These are phyloP conservation scores for Lichtheimia ornata DNA, from an alignment of 371 early-diverging fungal genomes.

Conservation along the genomic window DNA sequence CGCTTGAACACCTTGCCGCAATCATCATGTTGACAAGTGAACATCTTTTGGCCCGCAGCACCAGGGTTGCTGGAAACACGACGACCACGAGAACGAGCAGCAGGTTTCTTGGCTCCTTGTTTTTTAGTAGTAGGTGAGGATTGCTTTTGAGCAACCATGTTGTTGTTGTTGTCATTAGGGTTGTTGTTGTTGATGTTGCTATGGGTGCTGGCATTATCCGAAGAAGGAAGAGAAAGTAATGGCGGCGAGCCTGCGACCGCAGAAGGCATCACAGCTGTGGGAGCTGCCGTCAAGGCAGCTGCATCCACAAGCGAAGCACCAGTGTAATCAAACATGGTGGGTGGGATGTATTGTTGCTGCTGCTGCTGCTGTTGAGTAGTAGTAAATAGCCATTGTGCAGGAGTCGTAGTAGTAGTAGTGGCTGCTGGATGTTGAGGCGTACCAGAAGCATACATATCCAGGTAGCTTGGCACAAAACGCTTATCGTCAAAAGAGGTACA, in stretches of 20 bases:
- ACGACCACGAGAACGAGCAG: slow-evolving; percentile 44
- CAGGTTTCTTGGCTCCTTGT: slow-evolving; percentile 3
- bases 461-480: neutral
- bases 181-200: slow-evolving; percentile 8
- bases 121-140: neutral
- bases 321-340: slow-evolving; percentile 2
- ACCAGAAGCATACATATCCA: neutral
- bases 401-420: neutral
- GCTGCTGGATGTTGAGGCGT: neutral
- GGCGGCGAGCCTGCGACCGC: slow-evolving; percentile 4
- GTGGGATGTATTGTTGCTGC: neutral
- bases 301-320: slow-evolving; percentile 17
- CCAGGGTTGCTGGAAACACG: slow-evolving; percentile 42
- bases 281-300: slow-evolving; percentile 29
- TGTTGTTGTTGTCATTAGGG: slow-evolving; percentile 1
- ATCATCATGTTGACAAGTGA: slow-evolving; percentile 49
- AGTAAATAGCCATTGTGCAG: neutral
- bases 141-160: neutral
- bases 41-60: slow-evolving; percentile 39
- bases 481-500: slow-evolving; percentile 10
- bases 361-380: neutral
- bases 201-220: neutral
- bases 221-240: neutral
- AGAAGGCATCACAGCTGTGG: slow-evolving; percentile 19
- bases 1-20: slow-evolving; percentile 83